These are phyloP conservation scores for Camelina hispida DNA, from an alignment of 345 rosid species.

Conservation along the genomic window DNA sequence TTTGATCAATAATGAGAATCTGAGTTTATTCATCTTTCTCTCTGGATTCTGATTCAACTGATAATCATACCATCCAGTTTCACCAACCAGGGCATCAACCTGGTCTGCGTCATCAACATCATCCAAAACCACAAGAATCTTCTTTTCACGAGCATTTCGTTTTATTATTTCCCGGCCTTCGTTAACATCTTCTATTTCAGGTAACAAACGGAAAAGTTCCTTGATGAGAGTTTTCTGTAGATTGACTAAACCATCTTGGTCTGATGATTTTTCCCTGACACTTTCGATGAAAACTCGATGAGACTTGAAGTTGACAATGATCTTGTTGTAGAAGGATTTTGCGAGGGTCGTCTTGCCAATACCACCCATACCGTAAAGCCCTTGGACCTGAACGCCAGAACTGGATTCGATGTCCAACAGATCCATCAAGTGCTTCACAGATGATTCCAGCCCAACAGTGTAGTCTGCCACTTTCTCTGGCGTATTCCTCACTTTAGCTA, in stretches of 20 bases:
- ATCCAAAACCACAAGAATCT: conserved; percentile 60
- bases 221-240: conserved; percentile 51
- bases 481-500: conserved; percentile 52
- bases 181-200: conserved; percentile 24
- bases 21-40: no score
- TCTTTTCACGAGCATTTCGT: conserved; percentile 31
- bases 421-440: not conserved
- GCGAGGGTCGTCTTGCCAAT: conserved; percentile 52
- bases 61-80: conserved; percentile 53
- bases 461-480: conserved; percentile 54
- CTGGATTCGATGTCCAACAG: not conserved
- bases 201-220: conserved; percentile 37
- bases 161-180: conserved; percentile 41
- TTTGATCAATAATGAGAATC: no score
- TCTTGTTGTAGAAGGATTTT: conserved; percentile 27
- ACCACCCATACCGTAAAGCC: conserved; percentile 52
- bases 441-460: conserved; percentile 38
- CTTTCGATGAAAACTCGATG: conserved; percentile 40
- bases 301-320: conserved; percentile 28
- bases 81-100: conserved; percentile 53
- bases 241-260: conserved; percentile 40
- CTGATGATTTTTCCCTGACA: conserved; percentile 44
- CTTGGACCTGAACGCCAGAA: conserved; percentile 19
- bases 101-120: conserved; percentile 57
- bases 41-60: conserved; percentile 7